Evolutionary conservation across 331 rosid species (phyloP).

Genomic region (Prunus yedoensis): DNA sequence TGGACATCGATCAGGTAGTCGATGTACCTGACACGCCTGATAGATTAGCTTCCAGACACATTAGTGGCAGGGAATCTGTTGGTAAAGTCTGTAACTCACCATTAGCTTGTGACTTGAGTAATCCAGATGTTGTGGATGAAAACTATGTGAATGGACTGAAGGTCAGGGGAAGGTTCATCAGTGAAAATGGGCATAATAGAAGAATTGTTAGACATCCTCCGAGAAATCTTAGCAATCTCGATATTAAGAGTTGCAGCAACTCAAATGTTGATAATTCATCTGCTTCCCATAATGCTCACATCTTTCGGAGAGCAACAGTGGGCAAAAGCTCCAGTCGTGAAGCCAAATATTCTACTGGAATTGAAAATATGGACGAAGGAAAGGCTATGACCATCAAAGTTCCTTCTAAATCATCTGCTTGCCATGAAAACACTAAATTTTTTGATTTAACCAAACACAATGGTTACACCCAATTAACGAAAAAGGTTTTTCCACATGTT

Average conservation of each 20-base stretch:
- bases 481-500: constrained; percentile 25
- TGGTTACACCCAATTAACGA: constrained; percentile 32
- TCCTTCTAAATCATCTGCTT: constrained; percentile 44
- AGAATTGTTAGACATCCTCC: constrained; percentile 28
- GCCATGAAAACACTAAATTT: constrained; percentile 26
- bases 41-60: constrained; percentile 43
- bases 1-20: constrained; percentile 57
- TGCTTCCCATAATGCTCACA: constrained; percentile 42
- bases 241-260: constrained; percentile 32
- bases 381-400: constrained; percentile 35
- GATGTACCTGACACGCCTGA: constrained; percentile 97
- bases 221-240: constrained; percentile 25
- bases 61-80: constrained; percentile 33
- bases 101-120: constrained; percentile 20
- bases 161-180: constrained; percentile 35
- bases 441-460: constrained; percentile 51
- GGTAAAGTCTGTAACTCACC: constrained; percentile 26
- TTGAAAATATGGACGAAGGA: constrained; percentile 51
- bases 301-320: constrained; percentile 51
- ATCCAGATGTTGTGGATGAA: constrained; percentile 35
- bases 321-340: constrained; percentile 33
- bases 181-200: constrained; percentile 36
- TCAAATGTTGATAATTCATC: constrained; percentile 31
- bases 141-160: constrained; percentile 36
- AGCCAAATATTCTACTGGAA: constrained; percentile 33